These are phyloP conservation scores for Mortierella sp. DNA, from an alignment of 371 early-diverging fungal species.

Conservation along the genomic window DNA sequence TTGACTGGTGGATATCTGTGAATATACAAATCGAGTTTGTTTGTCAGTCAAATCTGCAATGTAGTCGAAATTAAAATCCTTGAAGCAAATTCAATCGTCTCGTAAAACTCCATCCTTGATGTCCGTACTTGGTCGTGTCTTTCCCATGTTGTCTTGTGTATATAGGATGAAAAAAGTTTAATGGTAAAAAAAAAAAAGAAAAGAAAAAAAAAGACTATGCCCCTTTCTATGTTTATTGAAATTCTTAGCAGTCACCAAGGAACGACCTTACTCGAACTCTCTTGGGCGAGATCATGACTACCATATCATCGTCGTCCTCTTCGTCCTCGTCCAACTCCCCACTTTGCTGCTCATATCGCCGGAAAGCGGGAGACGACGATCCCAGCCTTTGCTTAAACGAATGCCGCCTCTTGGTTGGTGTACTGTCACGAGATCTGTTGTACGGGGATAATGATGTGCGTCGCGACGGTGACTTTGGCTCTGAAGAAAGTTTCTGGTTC, in stretches of 20 bases:
- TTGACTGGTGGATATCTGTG: constrained; percentile 42
- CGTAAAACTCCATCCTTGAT: neutral
- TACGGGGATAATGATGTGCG: constrained; percentile 3
- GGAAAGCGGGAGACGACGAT: constrained; percentile 32
- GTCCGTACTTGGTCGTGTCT: constrained; percentile 49
- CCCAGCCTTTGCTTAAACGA: constrained; percentile 25
- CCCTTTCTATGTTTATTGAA: constrained; percentile 11
- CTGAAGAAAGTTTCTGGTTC: neutral
- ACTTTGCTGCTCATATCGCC: constrained; percentile 19
- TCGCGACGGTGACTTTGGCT: constrained; percentile 1
- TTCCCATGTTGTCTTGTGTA: constrained; percentile 30
- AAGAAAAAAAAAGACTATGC: neutral
- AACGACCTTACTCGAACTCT: constrained; percentile 14
- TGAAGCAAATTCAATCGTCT: neutral
- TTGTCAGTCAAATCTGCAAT: neutral
- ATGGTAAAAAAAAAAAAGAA: constrained; percentile 4
- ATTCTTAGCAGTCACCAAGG: constrained; percentile 21
- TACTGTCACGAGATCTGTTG: neutral
- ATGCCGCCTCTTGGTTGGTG: constrained; percentile 26
- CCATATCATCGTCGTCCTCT: constrained; percentile 35
- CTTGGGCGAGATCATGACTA: constrained; percentile 39
- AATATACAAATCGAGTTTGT: neutral
- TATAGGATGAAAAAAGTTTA: neutral
- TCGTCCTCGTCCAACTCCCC: constrained; percentile 26
- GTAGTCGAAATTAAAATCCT: neutral